Percentiles rank a stretch among this genome's conserved stretches.
Conservation (phyloP, 192 early-diverging fungal genomes). For the Coemansia sp. region DNA sequence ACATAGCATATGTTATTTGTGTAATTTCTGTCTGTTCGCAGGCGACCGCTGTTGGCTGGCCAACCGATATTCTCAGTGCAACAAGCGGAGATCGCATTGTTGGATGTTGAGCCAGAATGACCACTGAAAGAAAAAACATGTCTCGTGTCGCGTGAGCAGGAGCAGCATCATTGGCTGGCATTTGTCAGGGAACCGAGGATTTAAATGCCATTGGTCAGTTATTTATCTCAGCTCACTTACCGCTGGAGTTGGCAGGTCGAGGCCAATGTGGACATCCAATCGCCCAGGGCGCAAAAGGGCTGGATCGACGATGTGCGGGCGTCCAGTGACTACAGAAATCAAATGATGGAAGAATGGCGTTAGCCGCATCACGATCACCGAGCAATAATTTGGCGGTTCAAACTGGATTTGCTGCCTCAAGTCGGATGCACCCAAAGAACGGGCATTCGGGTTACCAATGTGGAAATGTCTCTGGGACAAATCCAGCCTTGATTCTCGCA, state of each 20-base stretch:
- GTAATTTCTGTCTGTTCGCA: no score
- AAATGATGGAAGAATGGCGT: constrained; percentile 3
- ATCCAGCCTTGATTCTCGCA: neutral
- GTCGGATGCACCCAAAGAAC: neutral
- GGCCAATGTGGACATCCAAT: constrained; percentile 73
- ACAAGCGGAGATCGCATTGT: constrained; percentile 2
- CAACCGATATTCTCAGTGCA: constrained; percentile 1
- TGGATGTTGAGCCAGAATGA: neutral
- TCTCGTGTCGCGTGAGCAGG: neutral
- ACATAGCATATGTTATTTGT: no score
- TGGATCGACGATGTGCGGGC: constrained; percentile 70
- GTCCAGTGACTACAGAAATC: constrained; percentile 66
- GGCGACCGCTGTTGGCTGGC: constrained; percentile 11
- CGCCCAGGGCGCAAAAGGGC: constrained; percentile 85
- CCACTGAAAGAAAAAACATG: neutral
- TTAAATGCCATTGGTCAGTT: neutral
- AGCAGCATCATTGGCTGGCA: neutral
- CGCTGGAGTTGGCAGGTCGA: constrained; percentile 62
- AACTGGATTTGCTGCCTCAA: neutral
- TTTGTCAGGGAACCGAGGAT: neutral
- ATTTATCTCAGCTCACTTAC: constrained; percentile 21
- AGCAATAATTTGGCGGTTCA: neutral
- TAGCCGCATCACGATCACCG: neutral
- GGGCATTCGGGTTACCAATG: neutral
- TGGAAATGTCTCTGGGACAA: neutral